phyloP scores from a whole-genome alignment of 345 rosid genomes.

The Hirschfeldia incana region DNA sequence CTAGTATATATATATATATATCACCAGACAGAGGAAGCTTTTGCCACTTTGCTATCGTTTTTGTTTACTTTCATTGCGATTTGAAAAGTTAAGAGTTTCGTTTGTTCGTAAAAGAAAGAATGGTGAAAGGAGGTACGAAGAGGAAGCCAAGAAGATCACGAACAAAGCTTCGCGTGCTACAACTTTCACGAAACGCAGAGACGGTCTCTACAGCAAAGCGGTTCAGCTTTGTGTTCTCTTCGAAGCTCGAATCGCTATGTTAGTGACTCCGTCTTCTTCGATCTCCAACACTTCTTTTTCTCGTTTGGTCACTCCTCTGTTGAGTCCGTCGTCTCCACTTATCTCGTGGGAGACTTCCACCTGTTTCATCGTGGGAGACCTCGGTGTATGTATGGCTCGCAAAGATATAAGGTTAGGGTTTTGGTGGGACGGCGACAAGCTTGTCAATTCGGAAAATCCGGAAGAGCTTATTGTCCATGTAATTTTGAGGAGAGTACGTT shows the following conservation, averaged over 20 bases:
- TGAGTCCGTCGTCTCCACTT: neutral
- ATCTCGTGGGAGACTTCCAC: neutral
- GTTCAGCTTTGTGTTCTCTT: constrained; percentile 4
- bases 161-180: neutral
- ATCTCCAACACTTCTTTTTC: neutral
- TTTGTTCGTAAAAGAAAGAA: neutral
- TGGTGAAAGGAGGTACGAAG: constrained; percentile 7
- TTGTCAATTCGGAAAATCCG: no score
- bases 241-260: neutral
- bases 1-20: no score
- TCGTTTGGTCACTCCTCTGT: constrained; percentile 22
- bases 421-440: no score
- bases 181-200: neutral
- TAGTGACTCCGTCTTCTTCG: constrained; percentile 1
- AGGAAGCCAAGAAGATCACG: neutral
- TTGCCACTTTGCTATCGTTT: neutral
- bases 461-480: neutral
- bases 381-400: no score
- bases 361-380: no score
- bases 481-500: neutral
- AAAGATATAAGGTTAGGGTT: no score
- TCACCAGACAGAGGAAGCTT: neutral
- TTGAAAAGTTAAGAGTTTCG: neutral
- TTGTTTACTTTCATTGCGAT: neutral
- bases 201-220: constrained; percentile 6